These are phyloP conservation scores for Sechiopsis laciniata DNA, from an alignment of 306 rosid genomes.

Conservation along the genomic window DNA sequence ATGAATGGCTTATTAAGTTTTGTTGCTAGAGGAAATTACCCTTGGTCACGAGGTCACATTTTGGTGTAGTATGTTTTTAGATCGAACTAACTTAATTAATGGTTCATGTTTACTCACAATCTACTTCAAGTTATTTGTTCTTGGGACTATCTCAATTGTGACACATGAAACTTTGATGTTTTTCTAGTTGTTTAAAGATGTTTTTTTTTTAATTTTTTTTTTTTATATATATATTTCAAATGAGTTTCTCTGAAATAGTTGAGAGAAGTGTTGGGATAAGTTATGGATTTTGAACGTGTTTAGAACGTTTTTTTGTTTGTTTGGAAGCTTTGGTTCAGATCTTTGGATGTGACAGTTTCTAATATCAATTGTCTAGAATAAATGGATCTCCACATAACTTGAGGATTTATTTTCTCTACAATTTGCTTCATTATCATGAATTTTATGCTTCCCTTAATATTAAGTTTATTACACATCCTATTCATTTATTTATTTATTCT, in stretches of 20 bases:
- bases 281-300: not conserved
- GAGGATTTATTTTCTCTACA: not conserved
- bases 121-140: not conserved
- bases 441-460: not conserved
- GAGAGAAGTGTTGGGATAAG: not conserved
- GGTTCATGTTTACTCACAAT: conserved; percentile 1
- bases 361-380: not conserved
- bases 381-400: not conserved
- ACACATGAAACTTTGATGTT: not conserved
- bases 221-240: not conserved
- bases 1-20: not conserved
- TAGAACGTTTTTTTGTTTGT: not conserved
- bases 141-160: not conserved
- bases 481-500: conserved; percentile 22
- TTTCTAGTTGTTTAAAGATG: not conserved
- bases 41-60: not conserved
- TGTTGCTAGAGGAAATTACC: not conserved
- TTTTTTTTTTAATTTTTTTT: too few species aligned
- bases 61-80: not conserved
- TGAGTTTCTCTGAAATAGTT: not conserved
- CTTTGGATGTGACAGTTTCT: not conserved
- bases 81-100: not conserved
- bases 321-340: not conserved
- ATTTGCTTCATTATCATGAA: not conserved
- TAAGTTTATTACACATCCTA: not conserved